Percentiles rank a stretch among this genome's conserved stretches.
Evolutionary conservation across 371 early-diverging fungal species (phyloP).

Genomic region (Umbelopsis sp.): DNA sequence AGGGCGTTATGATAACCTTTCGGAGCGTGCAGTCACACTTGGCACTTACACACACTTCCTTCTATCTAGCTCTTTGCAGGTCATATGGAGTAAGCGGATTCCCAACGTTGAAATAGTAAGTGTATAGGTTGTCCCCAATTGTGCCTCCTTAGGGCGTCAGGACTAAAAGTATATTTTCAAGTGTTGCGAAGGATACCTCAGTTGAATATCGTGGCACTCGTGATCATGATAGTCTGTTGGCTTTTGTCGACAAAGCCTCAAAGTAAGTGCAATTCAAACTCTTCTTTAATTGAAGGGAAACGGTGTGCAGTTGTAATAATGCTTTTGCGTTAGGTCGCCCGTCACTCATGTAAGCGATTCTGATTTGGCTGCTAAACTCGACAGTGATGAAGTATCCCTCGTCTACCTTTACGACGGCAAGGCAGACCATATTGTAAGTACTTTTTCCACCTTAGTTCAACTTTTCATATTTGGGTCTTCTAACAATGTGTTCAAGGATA

Average conservation of each 20-base stretch:
- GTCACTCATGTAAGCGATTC: neutral
- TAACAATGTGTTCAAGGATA: constrained; percentile 21
- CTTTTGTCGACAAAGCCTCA: neutral
- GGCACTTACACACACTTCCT: neutral
- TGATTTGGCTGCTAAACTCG: neutral
- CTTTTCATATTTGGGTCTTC: neutral
- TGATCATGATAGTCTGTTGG: neutral
- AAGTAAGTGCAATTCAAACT: constrained; percentile 1
- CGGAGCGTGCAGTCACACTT: neutral
- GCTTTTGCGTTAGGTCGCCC: neutral
- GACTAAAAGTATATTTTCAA: neutral
- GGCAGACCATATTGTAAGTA: neutral
- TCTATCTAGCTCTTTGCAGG: constrained; percentile 44
- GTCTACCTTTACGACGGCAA: neutral
- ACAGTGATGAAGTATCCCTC: neutral
- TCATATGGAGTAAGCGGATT: constrained; percentile 71
- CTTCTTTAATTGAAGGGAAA: no score
- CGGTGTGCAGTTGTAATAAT: neutral
- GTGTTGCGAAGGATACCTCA: neutral
- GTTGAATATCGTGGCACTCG: neutral
- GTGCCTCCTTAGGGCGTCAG: no score
- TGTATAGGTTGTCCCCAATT: neutral
- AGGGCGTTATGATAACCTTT: neutral
- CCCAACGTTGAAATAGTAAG: constrained; percentile 76
- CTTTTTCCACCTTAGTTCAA: neutral